Evolutionary conservation across 257 asterid genomes (phyloP).

Genomic region (Forsythia suspensa): DNA sequence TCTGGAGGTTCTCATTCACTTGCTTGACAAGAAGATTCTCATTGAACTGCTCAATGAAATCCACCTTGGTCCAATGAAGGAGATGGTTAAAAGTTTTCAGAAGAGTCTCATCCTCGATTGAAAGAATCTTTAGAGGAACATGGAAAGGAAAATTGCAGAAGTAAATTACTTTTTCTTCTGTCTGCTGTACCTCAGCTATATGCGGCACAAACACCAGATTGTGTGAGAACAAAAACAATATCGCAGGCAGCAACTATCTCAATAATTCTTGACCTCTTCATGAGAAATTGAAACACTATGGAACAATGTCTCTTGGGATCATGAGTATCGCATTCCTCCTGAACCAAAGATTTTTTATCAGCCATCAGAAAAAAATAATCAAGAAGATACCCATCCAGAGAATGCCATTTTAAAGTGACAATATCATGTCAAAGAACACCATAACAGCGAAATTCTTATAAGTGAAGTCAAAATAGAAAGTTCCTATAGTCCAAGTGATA

Average conservation of each 20-base stretch:
- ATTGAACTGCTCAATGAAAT: constrained; percentile 91
- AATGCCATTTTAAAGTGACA: not conserved
- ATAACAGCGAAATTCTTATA: too few species aligned
- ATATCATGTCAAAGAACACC: too few species aligned
- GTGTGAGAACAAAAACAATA: constrained; percentile 97
- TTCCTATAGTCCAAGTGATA: too few species aligned
- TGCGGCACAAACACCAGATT: constrained; percentile 97
- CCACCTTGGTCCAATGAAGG: constrained; percentile 88
- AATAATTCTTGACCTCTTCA: constrained; percentile 85
- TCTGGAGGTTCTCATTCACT: constrained; percentile 94
- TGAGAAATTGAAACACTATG: constrained; percentile 73
- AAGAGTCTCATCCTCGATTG: constrained; percentile 95
- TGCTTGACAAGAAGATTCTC: constrained; percentile 98
- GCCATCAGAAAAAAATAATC: constrained; percentile 1
- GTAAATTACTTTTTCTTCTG: not conserved
- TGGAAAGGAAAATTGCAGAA: constrained; percentile 1
- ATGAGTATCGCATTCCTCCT: constrained; percentile 99
- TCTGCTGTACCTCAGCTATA: constrained; percentile 78
- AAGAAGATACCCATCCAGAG: not conserved
- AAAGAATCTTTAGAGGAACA: constrained; percentile 86
- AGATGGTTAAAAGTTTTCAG: constrained; percentile 85
- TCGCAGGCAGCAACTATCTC: constrained; percentile 97
- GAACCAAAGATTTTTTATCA: constrained; percentile 18
- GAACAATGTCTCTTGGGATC: constrained; percentile 83
- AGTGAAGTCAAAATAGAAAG: too few species aligned